Evolutionary conservation across 306 rosid species (phyloP).

Genomic region (Sechiopsis laciniata): DNA sequence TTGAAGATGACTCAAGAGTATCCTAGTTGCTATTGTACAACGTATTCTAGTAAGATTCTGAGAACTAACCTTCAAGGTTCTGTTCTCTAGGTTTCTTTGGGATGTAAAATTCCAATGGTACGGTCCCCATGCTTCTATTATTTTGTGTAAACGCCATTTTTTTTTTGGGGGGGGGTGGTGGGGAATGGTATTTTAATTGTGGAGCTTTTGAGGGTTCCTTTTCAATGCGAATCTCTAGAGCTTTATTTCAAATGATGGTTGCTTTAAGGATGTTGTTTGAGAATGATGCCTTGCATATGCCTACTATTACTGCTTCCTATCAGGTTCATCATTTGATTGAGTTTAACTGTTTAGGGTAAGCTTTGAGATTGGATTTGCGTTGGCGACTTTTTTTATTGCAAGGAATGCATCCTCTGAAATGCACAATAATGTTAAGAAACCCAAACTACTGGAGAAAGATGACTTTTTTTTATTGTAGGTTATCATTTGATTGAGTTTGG

Average conservation of each 20-base stretch:
- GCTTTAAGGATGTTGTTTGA: neutral
- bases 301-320: neutral
- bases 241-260: neutral
- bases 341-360: too few species aligned
- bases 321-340: neutral
- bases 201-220: neutral
- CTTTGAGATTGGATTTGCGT: too few species aligned
- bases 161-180: neutral
- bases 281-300: constrained; percentile 3
- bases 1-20: constrained; percentile 38
- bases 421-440: neutral
- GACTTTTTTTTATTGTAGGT: too few species aligned
- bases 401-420: neutral
- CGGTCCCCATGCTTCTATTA: neutral
- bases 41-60: constrained; percentile 29
- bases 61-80: constrained; percentile 31
- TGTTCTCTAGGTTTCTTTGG: constrained; percentile 20
- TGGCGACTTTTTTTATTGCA: too few species aligned
- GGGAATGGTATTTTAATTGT: neutral
- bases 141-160: neutral
- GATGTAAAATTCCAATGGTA: neutral
- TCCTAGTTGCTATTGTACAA: constrained; percentile 29
- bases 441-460: neutral
- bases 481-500: too few species aligned
- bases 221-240: neutral